These are phyloP conservation scores for Coemansia sp. DNA, from an alignment of 371 early-diverging fungal species.

Conservation along the genomic window DNA sequence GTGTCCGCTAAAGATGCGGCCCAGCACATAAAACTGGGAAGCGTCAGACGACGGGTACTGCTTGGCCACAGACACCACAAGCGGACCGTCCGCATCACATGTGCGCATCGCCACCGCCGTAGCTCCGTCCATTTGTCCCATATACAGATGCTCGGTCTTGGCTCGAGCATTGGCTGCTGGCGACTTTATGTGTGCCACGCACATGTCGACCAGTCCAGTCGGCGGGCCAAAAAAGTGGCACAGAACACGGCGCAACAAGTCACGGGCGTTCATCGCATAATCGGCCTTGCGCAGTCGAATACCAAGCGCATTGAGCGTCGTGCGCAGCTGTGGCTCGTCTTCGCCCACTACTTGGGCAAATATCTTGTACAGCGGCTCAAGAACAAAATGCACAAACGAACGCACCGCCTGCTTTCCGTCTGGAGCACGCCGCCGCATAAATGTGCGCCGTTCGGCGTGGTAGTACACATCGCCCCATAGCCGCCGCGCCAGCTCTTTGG, in stretches of 20 bases:
- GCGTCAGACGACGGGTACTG: constrained; percentile 84
- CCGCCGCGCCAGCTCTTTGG: constrained; percentile 81
- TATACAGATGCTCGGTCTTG: constrained; percentile 73
- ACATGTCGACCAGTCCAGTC: constrained; percentile 89
- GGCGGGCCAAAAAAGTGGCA: constrained; percentile 89
- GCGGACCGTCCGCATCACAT: constrained; percentile 87
- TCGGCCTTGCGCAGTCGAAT: constrained; percentile 79
- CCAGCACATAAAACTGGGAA: constrained; percentile 84
- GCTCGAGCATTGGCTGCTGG: constrained; percentile 73
- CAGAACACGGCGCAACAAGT: constrained; percentile 76
- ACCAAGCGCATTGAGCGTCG: constrained; percentile 72
- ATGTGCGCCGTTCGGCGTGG: constrained; percentile 73
- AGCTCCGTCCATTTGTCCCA: constrained; percentile 68
- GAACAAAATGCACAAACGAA: constrained; percentile 95
- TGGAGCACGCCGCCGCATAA: constrained; percentile 67
- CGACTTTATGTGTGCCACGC: constrained; percentile 72
- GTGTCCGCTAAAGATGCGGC: constrained; percentile 90
- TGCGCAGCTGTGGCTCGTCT: constrained; percentile 43
- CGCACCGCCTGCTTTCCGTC: constrained; percentile 59
- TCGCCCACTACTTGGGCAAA: constrained; percentile 73
- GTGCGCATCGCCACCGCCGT: constrained; percentile 70
- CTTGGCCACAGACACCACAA: constrained; percentile 90
- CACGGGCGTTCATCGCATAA: constrained; percentile 77
- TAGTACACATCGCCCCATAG: constrained; percentile 98
- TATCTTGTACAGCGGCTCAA: constrained; percentile 95